Evolutionary conservation across 495 filamentous ascomycete species (phyloP).

Genomic region (Xylaria castorea): DNA sequence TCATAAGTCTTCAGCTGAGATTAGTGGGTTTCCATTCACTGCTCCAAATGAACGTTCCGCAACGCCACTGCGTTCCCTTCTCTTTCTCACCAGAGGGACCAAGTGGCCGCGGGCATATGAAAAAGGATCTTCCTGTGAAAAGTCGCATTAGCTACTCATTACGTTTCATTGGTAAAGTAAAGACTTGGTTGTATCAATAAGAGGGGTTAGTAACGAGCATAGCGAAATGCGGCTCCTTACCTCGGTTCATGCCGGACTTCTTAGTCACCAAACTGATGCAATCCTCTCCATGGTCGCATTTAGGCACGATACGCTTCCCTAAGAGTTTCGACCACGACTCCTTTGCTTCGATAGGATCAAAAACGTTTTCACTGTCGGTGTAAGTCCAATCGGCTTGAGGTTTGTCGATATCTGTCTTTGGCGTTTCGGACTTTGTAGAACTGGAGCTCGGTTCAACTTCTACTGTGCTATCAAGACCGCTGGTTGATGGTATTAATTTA

Average conservation of each 20-base stretch:
- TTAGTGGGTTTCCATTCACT: conserved; percentile 71
- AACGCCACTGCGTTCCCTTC: conserved; percentile 81
- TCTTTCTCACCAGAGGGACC: conserved; percentile 86
- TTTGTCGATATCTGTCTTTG: conserved; percentile 12
- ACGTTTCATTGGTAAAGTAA: not conserved
- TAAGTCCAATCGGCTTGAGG: not conserved
- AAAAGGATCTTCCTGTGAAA: conserved; percentile 74
- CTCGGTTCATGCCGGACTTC: conserved; percentile 82
- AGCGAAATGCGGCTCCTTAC: conserved; percentile 39
- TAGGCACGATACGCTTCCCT: conserved; percentile 72
- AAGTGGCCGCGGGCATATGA: conserved; percentile 81
- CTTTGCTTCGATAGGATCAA: conserved; percentile 76
- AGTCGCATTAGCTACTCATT: not conserved
- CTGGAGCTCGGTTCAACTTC: conserved; percentile 23
- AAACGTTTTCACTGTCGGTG: conserved; percentile 46
- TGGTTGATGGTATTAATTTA: conserved; percentile 15
- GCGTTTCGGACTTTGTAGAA: not conserved
- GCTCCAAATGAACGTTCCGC: conserved; percentile 87
- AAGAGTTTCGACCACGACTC: conserved; percentile 89
- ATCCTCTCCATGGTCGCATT: conserved; percentile 87
- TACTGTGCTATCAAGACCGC: conserved; percentile 27
- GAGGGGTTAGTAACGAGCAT: not conserved
- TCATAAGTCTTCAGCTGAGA: conserved; percentile 3
- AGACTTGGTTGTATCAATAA: not conserved
- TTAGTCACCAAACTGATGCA: conserved; percentile 83